Percentiles rank a stretch among this genome's conserved stretches.
These are phyloP conservation scores for Exophiala calicioides DNA, from an alignment of 2,329 filamentous ascomycete species.

Conservation along the genomic window DNA sequence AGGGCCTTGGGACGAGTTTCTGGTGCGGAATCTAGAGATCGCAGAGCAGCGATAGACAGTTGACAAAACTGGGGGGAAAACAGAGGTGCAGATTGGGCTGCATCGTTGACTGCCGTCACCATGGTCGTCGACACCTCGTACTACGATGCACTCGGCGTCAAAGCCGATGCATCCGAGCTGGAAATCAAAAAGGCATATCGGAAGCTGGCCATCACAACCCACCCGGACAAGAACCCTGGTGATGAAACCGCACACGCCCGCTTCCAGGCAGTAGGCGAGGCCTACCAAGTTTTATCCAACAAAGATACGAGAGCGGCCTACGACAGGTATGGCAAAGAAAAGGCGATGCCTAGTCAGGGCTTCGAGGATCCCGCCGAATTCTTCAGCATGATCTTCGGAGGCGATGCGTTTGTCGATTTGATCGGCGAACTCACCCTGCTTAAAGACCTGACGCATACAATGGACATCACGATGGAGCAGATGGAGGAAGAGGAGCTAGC, in stretches of 20 bases:
- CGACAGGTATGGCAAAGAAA: conserved; percentile 96
- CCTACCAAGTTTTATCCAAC: conserved; percentile 79
- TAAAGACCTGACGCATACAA: conserved; percentile 96
- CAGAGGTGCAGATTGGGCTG: too few relatives aligned
- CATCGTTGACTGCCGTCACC: conserved; percentile 32
- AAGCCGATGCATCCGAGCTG: conserved; percentile 80
- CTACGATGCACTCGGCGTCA: conserved; percentile 83
- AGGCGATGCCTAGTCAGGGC: conserved; percentile 83
- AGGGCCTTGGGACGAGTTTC: too few relatives aligned
- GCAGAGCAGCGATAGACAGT: too few relatives aligned
- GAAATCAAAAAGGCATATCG: conserved; percentile 98
- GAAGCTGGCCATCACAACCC: conserved; percentile 75
- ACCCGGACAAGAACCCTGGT: conserved; percentile 90
- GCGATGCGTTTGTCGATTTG: conserved; percentile 91
- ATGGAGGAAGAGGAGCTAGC: conserved; percentile 68
- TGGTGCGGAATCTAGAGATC: background rate
- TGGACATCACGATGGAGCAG: conserved; percentile 92
- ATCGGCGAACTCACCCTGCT: conserved; percentile 98
- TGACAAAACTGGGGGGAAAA: too few relatives aligned
- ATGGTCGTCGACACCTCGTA: conserved; percentile 91
- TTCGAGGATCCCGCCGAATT: conserved; percentile 97
- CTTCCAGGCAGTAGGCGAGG: conserved; percentile 80
- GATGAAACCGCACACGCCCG: conserved; percentile 91
- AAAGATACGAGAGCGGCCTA: conserved; percentile 85
- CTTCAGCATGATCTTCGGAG: conserved; percentile 97